Percentiles rank a stretch among this genome's conserved stretches.
phyloP scores from a whole-genome alignment of 345 rosid species.

The Lepidium aucheri region DNA sequence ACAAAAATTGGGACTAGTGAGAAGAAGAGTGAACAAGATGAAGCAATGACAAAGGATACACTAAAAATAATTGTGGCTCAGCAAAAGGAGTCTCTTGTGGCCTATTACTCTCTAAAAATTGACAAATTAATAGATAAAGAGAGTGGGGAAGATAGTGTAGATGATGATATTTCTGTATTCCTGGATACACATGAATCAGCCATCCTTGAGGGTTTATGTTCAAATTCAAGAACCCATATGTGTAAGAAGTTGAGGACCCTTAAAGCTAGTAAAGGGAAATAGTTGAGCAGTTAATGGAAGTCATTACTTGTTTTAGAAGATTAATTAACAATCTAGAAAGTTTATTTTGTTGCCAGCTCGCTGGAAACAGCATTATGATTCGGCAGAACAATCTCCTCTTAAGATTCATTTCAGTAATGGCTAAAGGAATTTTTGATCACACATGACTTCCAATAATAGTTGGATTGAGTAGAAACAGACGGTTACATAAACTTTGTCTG shows the following conservation, averaged over 20 bases:
- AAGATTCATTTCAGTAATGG: too few species aligned
- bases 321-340: background rate
- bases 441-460: background rate
- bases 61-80: background rate
- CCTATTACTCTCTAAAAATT: background rate
- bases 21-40: background rate
- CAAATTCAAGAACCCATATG: background rate
- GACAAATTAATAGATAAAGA: background rate
- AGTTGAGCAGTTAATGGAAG: conserved; percentile 11
- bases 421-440: background rate
- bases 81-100: background rate
- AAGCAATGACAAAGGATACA: background rate
- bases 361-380: background rate
- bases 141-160: background rate
- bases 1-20: background rate
- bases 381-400: background rate
- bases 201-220: too few species aligned
- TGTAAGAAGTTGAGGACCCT: background rate
- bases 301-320: background rate
- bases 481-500: background rate
- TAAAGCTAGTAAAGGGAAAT: background rate
- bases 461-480: background rate
- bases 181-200: too few species aligned
- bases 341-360: background rate
- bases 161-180: conserved; percentile 5